Evolutionary conservation across 495 filamentous ascomycete species (phyloP), one percentile per base, ranked within the genome.

Genomic region (Daldinia childiae): DNA sequence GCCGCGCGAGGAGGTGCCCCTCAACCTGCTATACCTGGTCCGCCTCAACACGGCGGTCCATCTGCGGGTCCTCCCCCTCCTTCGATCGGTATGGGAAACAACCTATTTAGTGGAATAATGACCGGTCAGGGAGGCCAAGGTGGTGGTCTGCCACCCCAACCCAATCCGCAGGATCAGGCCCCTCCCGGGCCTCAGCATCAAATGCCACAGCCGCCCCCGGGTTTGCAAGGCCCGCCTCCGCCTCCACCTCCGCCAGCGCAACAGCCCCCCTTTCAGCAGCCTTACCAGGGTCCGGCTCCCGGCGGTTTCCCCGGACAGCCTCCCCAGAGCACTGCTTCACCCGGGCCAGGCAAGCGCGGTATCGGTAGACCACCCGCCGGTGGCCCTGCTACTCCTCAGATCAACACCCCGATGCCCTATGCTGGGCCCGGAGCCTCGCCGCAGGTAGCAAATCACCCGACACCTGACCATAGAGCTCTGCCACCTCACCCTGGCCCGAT

Each of bases 71-170:
- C 82, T 59, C 92, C 91, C 30, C 93, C 93, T 34, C 93, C 93
- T 50, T 86, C 91, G 29, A 90, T 99, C 78, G 93, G 94, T n/a
- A 91, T 95, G 77, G 94, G 95, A 27, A 93, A 89, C 79, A 94
- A 96, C 78, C 85, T 98, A 41, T 98, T 99, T 76, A 91, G 93
- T 69, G 93, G 92, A 26, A 97, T 99, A 72, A 98, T 99, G 92
- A 87, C 95, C 66, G 95, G 94, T 63, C 91, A 90, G 80, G 91
- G 90, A 76, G 90, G 89, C 74, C 93, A 93, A 84, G 93, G 91
- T 67, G 89, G 87, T 14, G 92, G 93, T 64, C 90, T 91, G 69
- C 91, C 97, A 76, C 94, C 93, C 61, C 95, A 94, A 75, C 93
- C 92, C 67, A 89, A 89, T 75, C 85, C 88, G 68, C 82, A 84